phyloP scores from a whole-genome alignment of 1,139 yeast species.

The Arxiozyma slooffiae region DNA sequence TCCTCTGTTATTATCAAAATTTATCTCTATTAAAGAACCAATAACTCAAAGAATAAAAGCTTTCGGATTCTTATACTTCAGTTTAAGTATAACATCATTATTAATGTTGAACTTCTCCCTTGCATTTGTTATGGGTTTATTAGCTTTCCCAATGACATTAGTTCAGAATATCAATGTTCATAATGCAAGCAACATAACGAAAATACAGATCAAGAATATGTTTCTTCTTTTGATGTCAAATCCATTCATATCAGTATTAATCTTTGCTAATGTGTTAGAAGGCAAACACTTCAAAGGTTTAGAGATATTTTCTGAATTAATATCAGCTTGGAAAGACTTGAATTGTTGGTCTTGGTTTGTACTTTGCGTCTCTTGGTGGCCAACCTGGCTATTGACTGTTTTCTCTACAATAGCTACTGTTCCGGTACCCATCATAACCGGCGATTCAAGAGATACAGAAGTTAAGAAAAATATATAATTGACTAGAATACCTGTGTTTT shows the following conservation, averaged over 20 bases:
- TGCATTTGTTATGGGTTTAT: constrained; percentile 59
- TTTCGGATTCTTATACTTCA: constrained; percentile 47
- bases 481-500: no score
- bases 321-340: constrained; percentile 57
- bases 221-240: constrained; percentile 40
- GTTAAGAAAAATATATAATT: constrained; percentile 8
- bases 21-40: constrained; percentile 12
- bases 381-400: constrained; percentile 60
- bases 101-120: constrained; percentile 78
- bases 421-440: not conserved
- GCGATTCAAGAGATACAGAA: not conserved
- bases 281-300: constrained; percentile 30
- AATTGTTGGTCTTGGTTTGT: constrained; percentile 87
- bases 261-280: constrained; percentile 32
- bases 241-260: constrained; percentile 41
- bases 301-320: constrained; percentile 40
- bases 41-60: constrained; percentile 29
- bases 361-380: constrained; percentile 67
- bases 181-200: constrained; percentile 5
- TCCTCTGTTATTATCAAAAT: not conserved
- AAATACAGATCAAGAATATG: constrained; percentile 27
- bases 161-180: constrained; percentile 29
- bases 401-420: constrained; percentile 21
- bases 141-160: constrained; percentile 63
- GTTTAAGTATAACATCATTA: constrained; percentile 62